Evolutionary conservation across 345 rosid species (phyloP).

Genomic region (Eucalyptus marginata): DNA sequence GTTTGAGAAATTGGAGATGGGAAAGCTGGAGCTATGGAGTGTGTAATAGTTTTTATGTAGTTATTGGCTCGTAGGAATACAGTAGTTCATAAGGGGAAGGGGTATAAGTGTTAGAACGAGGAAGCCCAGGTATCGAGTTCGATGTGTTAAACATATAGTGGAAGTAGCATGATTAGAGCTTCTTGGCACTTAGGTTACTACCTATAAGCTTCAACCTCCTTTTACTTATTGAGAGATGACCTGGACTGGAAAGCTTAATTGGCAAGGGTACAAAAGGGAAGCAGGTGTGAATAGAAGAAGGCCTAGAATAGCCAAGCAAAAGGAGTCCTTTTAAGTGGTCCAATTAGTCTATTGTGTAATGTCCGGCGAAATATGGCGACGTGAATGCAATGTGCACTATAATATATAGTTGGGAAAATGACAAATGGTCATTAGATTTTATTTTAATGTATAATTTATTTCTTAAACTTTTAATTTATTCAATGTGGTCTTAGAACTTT

Average conservation of each 20-base stretch:
- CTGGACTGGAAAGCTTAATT: neutral
- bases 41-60: neutral
- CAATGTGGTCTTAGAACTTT: accelerated
- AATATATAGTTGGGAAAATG: neutral
- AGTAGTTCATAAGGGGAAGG: neutral
- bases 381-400: neutral
- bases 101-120: neutral
- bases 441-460: no score
- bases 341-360: neutral
- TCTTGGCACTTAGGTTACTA: neutral
- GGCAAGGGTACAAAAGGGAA: neutral
- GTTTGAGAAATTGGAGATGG: neutral
- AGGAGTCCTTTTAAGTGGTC: neutral
- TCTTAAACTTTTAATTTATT: no score
- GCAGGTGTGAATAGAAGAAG: neutral
- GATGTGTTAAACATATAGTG: neutral
- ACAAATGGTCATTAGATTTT: neutral
- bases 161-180: neutral
- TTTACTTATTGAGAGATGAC: neutral
- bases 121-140: neutral
- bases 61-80: neutral
- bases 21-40: no score
- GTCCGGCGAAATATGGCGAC: neutral
- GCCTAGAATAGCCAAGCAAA: neutral
- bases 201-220: neutral